Base-by-base conservation (phyloP, 495 filamentous ascomycete species). In the Massariosphaeria phaeospora region DNA sequence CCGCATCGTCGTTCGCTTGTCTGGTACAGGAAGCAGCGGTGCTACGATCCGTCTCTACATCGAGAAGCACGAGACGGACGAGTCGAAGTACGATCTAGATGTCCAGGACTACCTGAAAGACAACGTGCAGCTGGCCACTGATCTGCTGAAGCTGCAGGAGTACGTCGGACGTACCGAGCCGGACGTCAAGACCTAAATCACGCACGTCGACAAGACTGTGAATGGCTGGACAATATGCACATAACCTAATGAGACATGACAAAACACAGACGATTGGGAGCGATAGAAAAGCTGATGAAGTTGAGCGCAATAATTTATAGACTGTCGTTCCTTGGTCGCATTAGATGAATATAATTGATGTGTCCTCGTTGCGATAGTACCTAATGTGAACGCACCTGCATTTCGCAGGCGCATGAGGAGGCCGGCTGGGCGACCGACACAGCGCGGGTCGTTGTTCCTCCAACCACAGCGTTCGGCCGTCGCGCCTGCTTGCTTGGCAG, bases 41-140 rank as follows among this genome's bases (percentile, higher is more conserved):
- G 93, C 93, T 31, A 98, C 93, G 20, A 96, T 98, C 68, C 85
- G 93, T 48, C 74, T 98, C 66, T 98, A 98, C 67, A 83, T 98
- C 55, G 93, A 97, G 80, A 90, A 87, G 75, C 88, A 97, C 72
- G 80, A 84, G 71, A 70, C 72, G 49, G 91, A 98, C 64, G 73
- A 76, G 42, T 82, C 76, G 48, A 89, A 81, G 49, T 94, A 89
- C 62, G 76, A 70, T 39, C 61, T 85, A 63, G 85, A 86, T 69
- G 88, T 91, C 7, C 91, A 97, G 70, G 90, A 90, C n/a, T 98
- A 95, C 76, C 78, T 98, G 53, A 82, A 85, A 76, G 84, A 88
- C 43, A 90, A 93, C 62, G 84, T 98, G 57, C 76, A 83, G 58
- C 76, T 95, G 62, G 88, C 91, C 1, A 81, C 89, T 13, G 80